These are phyloP conservation scores for Candida buenavistaensis DNA, from an alignment of 1,139 yeast species.

Conservation along the genomic window DNA sequence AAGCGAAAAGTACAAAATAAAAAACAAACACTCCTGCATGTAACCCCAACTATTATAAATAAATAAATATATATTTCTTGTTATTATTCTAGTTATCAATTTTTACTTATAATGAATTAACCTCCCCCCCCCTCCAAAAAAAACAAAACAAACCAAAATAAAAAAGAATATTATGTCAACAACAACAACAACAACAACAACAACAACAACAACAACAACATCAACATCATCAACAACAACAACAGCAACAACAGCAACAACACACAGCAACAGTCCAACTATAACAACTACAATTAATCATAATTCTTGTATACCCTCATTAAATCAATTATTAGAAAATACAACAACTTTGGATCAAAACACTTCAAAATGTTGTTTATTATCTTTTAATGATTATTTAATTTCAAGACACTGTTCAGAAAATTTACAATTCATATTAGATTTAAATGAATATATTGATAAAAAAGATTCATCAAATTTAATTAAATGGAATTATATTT, in stretches of 20 bases:
- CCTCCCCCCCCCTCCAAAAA: neutral
- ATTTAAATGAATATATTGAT: slow-evolving; percentile 9
- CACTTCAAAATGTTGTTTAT: neutral
- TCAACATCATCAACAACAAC: slow-evolving; percentile 3
- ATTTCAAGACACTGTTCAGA: slow-evolving; percentile 16
- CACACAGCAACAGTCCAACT: slow-evolving; percentile 1
- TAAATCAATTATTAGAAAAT: slow-evolving; percentile 3
- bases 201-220: slow-evolving; percentile 5
- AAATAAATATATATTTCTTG: no score
- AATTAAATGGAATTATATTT: slow-evolving; percentile 14
- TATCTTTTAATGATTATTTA: slow-evolving; percentile 12
- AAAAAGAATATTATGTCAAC: slow-evolving; percentile 1
- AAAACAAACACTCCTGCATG: no score
- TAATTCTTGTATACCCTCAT: slow-evolving; percentile 1
- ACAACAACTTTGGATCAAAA: slow-evolving; percentile 1
- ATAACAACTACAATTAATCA: slow-evolving; percentile 1
- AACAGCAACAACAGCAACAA: slow-evolving; percentile 7
- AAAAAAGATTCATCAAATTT: neutral
- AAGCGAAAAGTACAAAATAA: no score
- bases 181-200: slow-evolving; percentile 2
- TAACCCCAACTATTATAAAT: no score
- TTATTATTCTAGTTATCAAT: no score
- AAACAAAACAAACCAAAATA: neutral
- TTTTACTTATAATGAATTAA: no score
- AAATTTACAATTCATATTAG: slow-evolving; percentile 16